A percentile compares a stretch with the other conserved stretches of the same genome.
phyloP scores from a whole-genome alignment of 441 rosid species.

The California macrophylla region DNA sequence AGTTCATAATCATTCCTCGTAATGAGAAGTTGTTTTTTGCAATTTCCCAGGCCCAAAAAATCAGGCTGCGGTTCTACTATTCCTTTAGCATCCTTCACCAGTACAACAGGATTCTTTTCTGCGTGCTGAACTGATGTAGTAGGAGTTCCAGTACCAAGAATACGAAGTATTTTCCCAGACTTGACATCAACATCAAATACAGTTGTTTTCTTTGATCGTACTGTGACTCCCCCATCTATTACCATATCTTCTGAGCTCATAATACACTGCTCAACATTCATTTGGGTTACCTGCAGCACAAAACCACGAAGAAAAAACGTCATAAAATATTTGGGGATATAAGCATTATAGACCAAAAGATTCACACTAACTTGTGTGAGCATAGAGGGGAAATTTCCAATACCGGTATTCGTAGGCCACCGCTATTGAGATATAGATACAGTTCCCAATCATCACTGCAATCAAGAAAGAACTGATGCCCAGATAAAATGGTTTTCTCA shows the following conservation, averaged over 20 bases:
- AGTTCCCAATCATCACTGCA: constrained; percentile 69
- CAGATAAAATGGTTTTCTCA: constrained; percentile 35
- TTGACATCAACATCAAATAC: constrained; percentile 56
- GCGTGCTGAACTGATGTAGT: constrained; percentile 22
- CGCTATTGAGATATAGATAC: constrained; percentile 32
- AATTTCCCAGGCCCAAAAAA: constrained; percentile 22
- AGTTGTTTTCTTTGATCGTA: constrained; percentile 57
- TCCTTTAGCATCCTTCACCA: constrained; percentile 31
- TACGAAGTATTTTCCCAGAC: constrained; percentile 52
- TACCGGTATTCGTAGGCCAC: constrained; percentile 52
- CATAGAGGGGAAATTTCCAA: not conserved
- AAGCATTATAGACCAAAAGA: not conserved
- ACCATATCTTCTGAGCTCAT: constrained; percentile 41
- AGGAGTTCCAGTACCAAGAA: constrained; percentile 36
- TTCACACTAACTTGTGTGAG: not conserved
- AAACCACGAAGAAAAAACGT: not conserved
- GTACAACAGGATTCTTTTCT: constrained; percentile 32
- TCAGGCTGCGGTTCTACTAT: constrained; percentile 31
- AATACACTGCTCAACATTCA: constrained; percentile 50
- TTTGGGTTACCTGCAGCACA: constrained; percentile 35
- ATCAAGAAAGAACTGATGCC: constrained; percentile 52
- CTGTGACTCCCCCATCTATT: constrained; percentile 52
- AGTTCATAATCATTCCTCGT: constrained; percentile 64
- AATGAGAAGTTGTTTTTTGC: constrained; percentile 40
- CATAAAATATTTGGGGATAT: not conserved